A percentile compares a stretch with the other conserved stretches of the same genome.
Conservation (phyloP, 1,139 yeast species). For the Scheffersomyces cryptocercus region DNA sequence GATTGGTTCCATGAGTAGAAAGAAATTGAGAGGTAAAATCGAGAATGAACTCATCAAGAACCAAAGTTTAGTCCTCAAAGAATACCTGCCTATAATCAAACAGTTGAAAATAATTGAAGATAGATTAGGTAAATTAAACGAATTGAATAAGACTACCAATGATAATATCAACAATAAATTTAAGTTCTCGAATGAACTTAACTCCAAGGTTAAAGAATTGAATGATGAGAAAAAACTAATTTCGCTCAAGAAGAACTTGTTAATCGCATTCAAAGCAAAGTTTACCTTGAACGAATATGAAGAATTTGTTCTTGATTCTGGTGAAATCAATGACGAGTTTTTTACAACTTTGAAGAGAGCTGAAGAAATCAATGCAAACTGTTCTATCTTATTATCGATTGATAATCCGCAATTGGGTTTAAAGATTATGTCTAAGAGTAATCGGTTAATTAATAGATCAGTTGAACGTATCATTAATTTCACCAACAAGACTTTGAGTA, state of each 20-base stretch:
- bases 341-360: conserved; percentile 63
- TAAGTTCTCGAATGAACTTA: conserved; percentile 22
- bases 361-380: conserved; percentile 62
- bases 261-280: conserved; percentile 59
- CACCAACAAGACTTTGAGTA: conserved; percentile 37
- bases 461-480: conserved; percentile 47
- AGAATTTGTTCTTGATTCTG: conserved; percentile 50
- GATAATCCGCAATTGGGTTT: conserved; percentile 74
- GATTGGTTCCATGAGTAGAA: conserved; percentile 21
- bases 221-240: conserved; percentile 43
- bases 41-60: conserved; percentile 71
- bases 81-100: conserved; percentile 58
- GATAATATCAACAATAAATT: conserved; percentile 32
- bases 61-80: conserved; percentile 59
- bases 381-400: conserved; percentile 65
- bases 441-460: conserved; percentile 51
- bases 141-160: conserved; percentile 31
- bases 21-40: conserved; percentile 61
- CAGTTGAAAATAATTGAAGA: conserved; percentile 45
- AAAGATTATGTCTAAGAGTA: conserved; percentile 64
- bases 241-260: conserved; percentile 53
- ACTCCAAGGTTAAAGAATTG: conserved; percentile 40
- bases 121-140: conserved; percentile 42
- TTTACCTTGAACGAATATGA: conserved; percentile 77
- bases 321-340: conserved; percentile 56